Conservation (phyloP, 257 asterid genomes). For the Ocimum tenuiflorum region DNA sequence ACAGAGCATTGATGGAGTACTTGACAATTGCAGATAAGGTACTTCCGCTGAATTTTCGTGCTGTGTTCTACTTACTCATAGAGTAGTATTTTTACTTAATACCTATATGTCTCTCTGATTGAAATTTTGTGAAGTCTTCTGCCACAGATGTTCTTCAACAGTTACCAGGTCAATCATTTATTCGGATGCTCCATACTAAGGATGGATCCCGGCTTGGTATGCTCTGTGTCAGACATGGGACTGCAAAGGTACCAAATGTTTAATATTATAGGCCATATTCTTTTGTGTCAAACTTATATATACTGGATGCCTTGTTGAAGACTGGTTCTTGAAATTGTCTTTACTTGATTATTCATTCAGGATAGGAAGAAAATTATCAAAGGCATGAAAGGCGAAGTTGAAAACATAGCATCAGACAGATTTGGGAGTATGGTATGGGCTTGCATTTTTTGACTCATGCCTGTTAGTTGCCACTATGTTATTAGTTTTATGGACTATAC, state of each 20-base stretch:
- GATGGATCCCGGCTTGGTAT: constrained; percentile 77
- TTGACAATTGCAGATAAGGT: constrained; percentile 76
- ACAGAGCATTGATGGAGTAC: constrained; percentile 69
- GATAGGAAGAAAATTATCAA: constrained; percentile 89
- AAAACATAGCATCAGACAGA: constrained; percentile 65
- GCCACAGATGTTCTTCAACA: constrained; percentile 81
- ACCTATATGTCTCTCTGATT: constrained; percentile 30
- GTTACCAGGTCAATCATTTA: constrained; percentile 54
- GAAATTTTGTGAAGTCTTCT: constrained; percentile 55
- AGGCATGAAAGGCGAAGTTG: constrained; percentile 73
- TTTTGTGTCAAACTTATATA: not conserved
- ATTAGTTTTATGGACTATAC: not conserved
- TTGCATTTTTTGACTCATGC: not conserved
- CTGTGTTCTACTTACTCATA: not conserved
- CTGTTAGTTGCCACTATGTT: not conserved
- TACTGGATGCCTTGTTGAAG: not conserved
- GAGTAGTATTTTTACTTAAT: not conserved
- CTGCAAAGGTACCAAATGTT: constrained; percentile 57
- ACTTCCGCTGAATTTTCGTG: constrained; percentile 2
- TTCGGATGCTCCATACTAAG: constrained; percentile 79
- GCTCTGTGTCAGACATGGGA: constrained; percentile 82
- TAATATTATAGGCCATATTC: not conserved
- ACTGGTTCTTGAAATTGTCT: not conserved
- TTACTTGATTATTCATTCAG: constrained; percentile 29
- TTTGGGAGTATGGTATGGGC: constrained; percentile 56